These are phyloP conservation scores for Aphanocladium album DNA, from an alignment of 2,329 filamentous ascomycete genomes.

Conservation along the genomic window DNA sequence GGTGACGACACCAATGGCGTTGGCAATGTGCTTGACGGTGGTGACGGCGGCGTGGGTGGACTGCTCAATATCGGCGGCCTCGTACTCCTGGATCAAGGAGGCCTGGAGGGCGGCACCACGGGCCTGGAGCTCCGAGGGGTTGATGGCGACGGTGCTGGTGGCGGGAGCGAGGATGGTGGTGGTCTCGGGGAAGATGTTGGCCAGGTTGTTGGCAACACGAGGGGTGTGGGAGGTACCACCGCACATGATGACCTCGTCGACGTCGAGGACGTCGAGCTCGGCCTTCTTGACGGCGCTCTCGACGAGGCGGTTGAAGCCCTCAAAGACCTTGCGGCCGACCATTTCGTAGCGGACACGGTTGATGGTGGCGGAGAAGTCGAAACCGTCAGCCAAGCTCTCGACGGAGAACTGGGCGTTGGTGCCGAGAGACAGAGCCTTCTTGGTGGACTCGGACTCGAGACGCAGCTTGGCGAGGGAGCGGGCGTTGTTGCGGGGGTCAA, in stretches of 20 bases:
- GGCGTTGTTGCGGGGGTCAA: conserved; percentile 76
- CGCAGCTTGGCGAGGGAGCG: conserved; percentile 87
- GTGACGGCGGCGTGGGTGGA: conserved; percentile 94
- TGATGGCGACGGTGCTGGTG: conserved; percentile 72
- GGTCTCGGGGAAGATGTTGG: conserved; percentile 71
- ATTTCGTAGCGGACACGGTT: conserved; percentile 94
- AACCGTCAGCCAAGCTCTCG: conserved; percentile 81
- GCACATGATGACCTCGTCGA: conserved; percentile 90
- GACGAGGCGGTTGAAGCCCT: conserved; percentile 80
- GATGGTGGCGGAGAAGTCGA: conserved; percentile 87
- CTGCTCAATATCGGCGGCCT: conserved; percentile 88
- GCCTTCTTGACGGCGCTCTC: conserved; percentile 87
- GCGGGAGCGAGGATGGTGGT: conserved; percentile 79
- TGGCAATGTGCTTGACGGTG: conserved; percentile 82
- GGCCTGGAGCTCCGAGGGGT: conserved; percentile 85
- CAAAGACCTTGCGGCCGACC: conserved; percentile 78
- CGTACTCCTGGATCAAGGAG: conserved; percentile 89
- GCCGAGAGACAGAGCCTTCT: conserved; percentile 86
- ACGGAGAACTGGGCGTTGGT: conserved; percentile 87
- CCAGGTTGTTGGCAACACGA: conserved; percentile 78
- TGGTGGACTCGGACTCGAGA: conserved; percentile 83
- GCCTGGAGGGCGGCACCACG: conserved; percentile 94
- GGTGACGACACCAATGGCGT: conserved; percentile 82
- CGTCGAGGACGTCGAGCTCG: conserved; percentile 81
- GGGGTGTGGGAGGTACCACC: conserved; percentile 92